These are phyloP conservation scores for Porogramme epimiltina DNA, from an alignment of 1,284 basidiomycete species.

Conservation along the genomic window DNA sequence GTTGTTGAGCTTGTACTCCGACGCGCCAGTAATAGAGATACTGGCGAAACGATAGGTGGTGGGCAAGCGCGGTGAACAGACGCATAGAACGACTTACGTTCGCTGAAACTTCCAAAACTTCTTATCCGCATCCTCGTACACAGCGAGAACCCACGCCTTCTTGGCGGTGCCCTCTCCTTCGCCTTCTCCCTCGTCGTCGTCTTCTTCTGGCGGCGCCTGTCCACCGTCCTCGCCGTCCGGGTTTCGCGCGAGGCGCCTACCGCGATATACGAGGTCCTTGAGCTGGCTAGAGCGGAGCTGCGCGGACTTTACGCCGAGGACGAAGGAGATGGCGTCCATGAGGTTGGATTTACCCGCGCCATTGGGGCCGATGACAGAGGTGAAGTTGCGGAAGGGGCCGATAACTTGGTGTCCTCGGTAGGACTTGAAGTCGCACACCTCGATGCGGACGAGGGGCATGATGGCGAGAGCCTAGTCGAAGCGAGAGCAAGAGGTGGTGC, in stretches of 20 bases:
- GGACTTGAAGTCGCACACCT: constrained; percentile 93
- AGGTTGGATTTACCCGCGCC: constrained; percentile 99
- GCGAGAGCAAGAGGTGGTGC: not conserved
- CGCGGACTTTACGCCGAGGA: constrained; percentile 93
- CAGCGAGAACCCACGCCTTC: constrained; percentile 94
- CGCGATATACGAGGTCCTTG: constrained; percentile 94
- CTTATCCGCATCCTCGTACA: constrained; percentile 76
- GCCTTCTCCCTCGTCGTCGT: constrained; percentile 49
- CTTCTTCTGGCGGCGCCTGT: constrained; percentile 46
- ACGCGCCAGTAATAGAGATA: constrained; percentile 83
- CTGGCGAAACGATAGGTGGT: constrained; percentile 39
- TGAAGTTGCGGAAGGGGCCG: constrained; percentile 92
- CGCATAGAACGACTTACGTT: constrained; percentile 76
- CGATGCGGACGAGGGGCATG: constrained; percentile 81
- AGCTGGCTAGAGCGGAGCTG: constrained; percentile 93
- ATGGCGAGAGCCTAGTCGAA: not conserved
- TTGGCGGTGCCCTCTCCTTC: constrained; percentile 83
- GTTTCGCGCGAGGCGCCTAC: constrained; percentile 70
- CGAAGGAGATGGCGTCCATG: constrained; percentile 99
- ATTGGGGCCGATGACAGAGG: constrained; percentile 97
- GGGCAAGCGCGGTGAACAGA: not conserved
- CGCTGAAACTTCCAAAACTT: constrained; percentile 91
- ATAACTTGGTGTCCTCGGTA: constrained; percentile 88
- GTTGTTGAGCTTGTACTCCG: constrained; percentile 86
- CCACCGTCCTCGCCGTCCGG: constrained; percentile 52